phyloP scores from a whole-genome alignment of 257 asterid species.

The Solanum sejunctum region DNA sequence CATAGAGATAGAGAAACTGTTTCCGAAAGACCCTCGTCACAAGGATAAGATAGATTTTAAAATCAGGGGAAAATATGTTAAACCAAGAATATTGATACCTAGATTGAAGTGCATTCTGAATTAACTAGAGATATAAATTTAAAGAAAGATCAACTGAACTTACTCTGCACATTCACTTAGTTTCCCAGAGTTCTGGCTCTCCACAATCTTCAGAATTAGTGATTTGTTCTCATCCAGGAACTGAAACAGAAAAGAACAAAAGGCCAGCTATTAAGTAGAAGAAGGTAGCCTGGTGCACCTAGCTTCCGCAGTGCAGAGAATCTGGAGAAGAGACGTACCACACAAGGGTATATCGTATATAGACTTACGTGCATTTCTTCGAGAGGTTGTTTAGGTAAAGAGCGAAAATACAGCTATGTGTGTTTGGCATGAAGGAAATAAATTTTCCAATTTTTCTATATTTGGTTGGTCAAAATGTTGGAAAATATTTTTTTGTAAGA shows the following conservation, averaged over 20 bases:
- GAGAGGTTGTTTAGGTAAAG: background rate
- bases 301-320: background rate
- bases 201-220: constrained; percentile 87
- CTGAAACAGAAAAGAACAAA: constrained; percentile 15
- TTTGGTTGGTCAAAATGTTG: no score
- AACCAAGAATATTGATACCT: background rate
- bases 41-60: background rate
- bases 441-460: no score
- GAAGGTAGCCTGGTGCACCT: background rate
- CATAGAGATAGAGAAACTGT: no score
- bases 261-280: background rate
- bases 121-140: background rate
- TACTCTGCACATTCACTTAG: constrained; percentile 91
- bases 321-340: background rate
- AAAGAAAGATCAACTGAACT: constrained; percentile 8
- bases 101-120: background rate
- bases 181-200: constrained; percentile 95
- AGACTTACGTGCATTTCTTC: background rate
- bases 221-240: constrained; percentile 96
- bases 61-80: background rate
- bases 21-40: no score
- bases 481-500: no score
- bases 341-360: background rate
- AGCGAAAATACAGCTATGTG: background rate
- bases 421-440: no score